phyloP scores from a whole-genome alignment of 352 stramenopile species.

The Pythium scleroteichum region DNA sequence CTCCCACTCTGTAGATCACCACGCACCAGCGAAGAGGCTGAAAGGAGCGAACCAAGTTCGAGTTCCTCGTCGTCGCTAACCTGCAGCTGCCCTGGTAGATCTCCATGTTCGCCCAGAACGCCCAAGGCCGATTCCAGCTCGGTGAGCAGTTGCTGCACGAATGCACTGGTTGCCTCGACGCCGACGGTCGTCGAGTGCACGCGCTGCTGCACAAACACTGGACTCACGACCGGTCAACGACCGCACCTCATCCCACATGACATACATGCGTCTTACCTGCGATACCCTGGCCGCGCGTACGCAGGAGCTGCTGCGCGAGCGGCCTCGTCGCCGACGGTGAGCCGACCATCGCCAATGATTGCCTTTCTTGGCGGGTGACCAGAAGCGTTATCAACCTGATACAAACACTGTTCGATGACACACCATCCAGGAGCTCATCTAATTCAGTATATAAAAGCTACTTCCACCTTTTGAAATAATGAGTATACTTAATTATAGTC shows the following conservation, averaged over 20 bases:
- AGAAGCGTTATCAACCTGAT: too few species aligned
- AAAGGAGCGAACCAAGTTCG: conserved; percentile 70
- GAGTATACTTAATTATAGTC: too few species aligned
- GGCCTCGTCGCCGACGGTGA: conserved; percentile 2
- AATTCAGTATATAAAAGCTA: too few species aligned
- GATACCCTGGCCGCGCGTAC: conserved; percentile 32
- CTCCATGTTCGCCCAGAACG: conserved; percentile 29
- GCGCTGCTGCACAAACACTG: conserved; percentile 72
- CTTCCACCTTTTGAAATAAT: too few species aligned
- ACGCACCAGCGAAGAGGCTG: conserved; percentile 31
- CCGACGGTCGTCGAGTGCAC: conserved; percentile 72
- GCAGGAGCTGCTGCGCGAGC: conserved; percentile 34
- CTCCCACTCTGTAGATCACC: too few species aligned
- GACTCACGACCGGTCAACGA: neutral
- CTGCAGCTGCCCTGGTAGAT: neutral
- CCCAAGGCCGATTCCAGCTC: conserved; percentile 58
- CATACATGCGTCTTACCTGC: conserved; percentile 19
- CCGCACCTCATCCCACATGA: neutral
- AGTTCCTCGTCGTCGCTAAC: conserved; percentile 55
- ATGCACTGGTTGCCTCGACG: conserved; percentile 54
- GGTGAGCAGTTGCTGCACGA: conserved; percentile 63
- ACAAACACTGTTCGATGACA: too few species aligned
- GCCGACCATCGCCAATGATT: conserved; percentile 18
- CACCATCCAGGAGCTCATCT: too few species aligned
- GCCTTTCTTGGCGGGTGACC: too few species aligned